phyloP scores from a whole-genome alignment of 108 stramenopile genomes.

The Cyclotella sp. region DNA sequence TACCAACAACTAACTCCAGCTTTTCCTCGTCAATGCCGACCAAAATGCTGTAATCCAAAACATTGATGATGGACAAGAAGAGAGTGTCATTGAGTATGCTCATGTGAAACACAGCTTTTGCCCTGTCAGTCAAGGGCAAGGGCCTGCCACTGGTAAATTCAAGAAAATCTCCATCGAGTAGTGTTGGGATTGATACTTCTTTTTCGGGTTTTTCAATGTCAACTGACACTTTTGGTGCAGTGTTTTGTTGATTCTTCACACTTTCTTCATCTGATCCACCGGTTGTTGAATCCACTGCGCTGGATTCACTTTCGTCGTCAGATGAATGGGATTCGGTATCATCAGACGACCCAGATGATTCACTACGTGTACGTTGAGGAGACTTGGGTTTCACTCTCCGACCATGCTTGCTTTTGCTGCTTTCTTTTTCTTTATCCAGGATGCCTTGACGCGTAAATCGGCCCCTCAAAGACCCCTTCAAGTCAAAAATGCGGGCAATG shows the following conservation, averaged over 20 bases:
- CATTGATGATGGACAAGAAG: slow-evolving; percentile 95
- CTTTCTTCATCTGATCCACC: slow-evolving; percentile 33
- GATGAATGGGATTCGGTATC: slow-evolving; percentile 39
- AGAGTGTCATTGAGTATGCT: slow-evolving; percentile 95
- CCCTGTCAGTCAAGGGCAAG: slow-evolving; percentile 91
- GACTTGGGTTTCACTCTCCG: slow-evolving; percentile 8
- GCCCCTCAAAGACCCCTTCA: slow-evolving; percentile 94
- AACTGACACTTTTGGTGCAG: background rate
- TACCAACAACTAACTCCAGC: slow-evolving; percentile 95
- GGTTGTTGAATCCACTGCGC: slow-evolving; percentile 25
- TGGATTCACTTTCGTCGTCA: slow-evolving; percentile 42
- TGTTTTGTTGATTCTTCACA: slow-evolving; percentile 2
- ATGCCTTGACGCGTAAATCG: slow-evolving; percentile 86
- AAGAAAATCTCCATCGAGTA: slow-evolving; percentile 96
- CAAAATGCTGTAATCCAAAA: slow-evolving; percentile 97
- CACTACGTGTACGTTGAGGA: slow-evolving; percentile 35
- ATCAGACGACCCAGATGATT: slow-evolving; percentile 47
- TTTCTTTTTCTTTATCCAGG: slow-evolving; percentile 41
- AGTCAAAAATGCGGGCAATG: slow-evolving; percentile 90
- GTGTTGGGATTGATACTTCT: slow-evolving; percentile 54
- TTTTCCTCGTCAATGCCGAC: slow-evolving; percentile 95
- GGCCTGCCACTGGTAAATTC: slow-evolving; percentile 93
- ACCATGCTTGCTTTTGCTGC: slow-evolving; percentile 7
- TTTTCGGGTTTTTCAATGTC: slow-evolving; percentile 43
- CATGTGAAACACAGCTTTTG: slow-evolving; percentile 94